These are phyloP conservation scores for Poa pratensis DNA, from an alignment of 176 grass and related monocot species.

Conservation along the genomic window DNA sequence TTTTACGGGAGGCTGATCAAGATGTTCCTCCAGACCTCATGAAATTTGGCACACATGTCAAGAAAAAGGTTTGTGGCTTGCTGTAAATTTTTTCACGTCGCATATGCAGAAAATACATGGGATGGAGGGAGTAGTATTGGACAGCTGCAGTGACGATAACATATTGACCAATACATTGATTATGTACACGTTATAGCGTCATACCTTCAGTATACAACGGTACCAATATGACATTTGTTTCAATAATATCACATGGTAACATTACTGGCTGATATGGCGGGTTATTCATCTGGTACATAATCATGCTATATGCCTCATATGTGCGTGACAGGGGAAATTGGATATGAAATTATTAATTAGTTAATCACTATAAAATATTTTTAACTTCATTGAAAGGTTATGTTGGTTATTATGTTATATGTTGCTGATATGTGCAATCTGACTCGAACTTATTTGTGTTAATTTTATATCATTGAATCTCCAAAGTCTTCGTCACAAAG, in stretches of 20 bases:
- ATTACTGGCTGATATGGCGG: not conserved
- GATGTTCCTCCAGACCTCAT: slow-evolving; percentile 72
- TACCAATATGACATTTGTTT: not conserved
- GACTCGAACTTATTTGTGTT: not conserved
- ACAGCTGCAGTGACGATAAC: not conserved
- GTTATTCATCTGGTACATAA: slow-evolving; percentile 14
- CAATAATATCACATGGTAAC: not conserved
- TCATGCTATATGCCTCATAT: not conserved
- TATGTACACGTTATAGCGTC: not conserved
- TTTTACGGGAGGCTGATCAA: slow-evolving; percentile 94
- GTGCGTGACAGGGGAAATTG: not conserved
- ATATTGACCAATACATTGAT: not conserved
- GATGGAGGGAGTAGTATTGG: not conserved
- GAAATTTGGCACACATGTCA: slow-evolving; percentile 96
- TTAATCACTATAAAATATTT: not conserved
- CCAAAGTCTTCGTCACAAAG: not conserved
- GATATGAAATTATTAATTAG: not conserved
- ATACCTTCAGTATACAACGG: not conserved
- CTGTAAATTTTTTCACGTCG: not conserved
- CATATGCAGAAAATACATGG: not conserved
- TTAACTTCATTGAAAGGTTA: not conserved
- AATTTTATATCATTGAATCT: not conserved
- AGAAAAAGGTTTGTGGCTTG: slow-evolving; percentile 88
- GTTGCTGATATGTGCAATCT: not conserved
- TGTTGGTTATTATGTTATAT: not conserved